phyloP scores from a whole-genome alignment of 2,329 filamentous ascomycete genomes.

The Scedosporium boydii region DNA sequence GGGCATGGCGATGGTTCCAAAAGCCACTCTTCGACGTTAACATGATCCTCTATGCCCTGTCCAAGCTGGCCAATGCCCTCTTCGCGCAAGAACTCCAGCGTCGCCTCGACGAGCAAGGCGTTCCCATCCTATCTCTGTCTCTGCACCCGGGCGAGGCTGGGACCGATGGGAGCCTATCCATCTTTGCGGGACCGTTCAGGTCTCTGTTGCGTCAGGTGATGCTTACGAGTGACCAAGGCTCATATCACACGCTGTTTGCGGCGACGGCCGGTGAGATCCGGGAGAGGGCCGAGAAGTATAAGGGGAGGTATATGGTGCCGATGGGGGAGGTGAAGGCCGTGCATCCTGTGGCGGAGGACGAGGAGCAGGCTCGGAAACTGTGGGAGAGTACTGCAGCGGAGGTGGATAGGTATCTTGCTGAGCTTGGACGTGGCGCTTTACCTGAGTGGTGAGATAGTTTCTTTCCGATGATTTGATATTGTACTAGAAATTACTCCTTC shows the following conservation, averaged over 20 bases:
- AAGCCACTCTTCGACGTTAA: slow-evolving; percentile 10
- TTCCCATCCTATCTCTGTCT: slow-evolving; percentile 11
- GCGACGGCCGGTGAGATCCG: slow-evolving; percentile 12
- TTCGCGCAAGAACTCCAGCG: slow-evolving; percentile 15
- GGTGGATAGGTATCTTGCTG: slow-evolving; percentile 8
- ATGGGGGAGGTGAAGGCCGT: slow-evolving; percentile 6
- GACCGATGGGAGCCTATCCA: no score
- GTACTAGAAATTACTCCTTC: no score
- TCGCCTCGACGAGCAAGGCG: slow-evolving; percentile 9
- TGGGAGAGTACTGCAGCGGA: slow-evolving; percentile 12
- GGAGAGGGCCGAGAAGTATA: slow-evolving; percentile 8
- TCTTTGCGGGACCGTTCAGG: background rate
- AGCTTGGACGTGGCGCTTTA: background rate
- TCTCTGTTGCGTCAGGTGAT: slow-evolving; percentile 8
- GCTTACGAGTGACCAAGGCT: slow-evolving; percentile 12
- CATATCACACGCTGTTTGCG: slow-evolving; percentile 11
- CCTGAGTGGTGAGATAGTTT: background rate
- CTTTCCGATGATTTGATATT: background rate
- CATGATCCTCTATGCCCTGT: slow-evolving; percentile 15
- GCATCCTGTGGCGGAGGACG: slow-evolving; percentile 10
- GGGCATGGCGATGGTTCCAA: no score
- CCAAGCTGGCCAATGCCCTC: slow-evolving; percentile 14
- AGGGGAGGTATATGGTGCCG: slow-evolving; percentile 11
- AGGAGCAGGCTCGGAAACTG: slow-evolving; percentile 8
- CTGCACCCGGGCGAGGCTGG: slow-evolving; percentile 13